Percentiles rank a stretch among this genome's conserved stretches.
Evolutionary conservation across 108 stramenopile species (phyloP).

Genomic region (Cyclotella kingstonii): DNA sequence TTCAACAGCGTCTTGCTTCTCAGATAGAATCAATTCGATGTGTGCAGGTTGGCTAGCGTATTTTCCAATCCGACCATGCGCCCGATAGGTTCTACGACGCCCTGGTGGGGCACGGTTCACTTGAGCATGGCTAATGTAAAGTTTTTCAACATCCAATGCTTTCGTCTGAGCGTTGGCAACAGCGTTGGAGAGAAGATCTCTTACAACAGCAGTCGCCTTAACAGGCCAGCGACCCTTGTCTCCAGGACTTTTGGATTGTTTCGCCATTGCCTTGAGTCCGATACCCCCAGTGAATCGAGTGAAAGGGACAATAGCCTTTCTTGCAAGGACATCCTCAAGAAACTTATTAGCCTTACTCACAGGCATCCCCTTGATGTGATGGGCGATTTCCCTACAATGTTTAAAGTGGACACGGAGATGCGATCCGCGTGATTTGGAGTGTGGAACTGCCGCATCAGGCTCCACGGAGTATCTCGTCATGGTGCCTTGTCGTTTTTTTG

Average conservation of each 20-base stretch:
- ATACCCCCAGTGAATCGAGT: slow-evolving; percentile 96
- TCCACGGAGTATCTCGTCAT: slow-evolving; percentile 86
- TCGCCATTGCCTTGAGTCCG: slow-evolving; percentile 94
- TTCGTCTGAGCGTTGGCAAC: slow-evolving; percentile 97
- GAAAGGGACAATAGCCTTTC: slow-evolving; percentile 96
- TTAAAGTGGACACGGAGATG: slow-evolving; percentile 99
- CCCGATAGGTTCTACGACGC: slow-evolving; percentile 98
- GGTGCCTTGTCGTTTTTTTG: no score
- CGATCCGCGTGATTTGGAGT: slow-evolving; percentile 92
- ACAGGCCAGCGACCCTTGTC: slow-evolving; percentile 97
- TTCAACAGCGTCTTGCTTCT: slow-evolving; percentile 77
- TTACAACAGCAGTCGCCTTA: slow-evolving; percentile 95
- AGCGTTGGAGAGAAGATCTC: slow-evolving; percentile 93
- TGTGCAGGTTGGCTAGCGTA: slow-evolving; percentile 98
- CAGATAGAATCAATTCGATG: slow-evolving; percentile 95
- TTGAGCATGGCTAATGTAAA: slow-evolving; percentile 92
- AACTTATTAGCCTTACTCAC: slow-evolving; percentile 84
- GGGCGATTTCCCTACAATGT: slow-evolving; percentile 97
- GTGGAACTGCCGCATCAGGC: slow-evolving; percentile 76
- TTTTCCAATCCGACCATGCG: slow-evolving; percentile 99
- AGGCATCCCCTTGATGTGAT: slow-evolving; percentile 95
- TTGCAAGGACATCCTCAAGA: slow-evolving; percentile 91
- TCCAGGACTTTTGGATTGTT: slow-evolving; percentile 90
- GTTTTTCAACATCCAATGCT: slow-evolving; percentile 85
- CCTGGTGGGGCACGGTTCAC: slow-evolving; percentile 95